These are phyloP conservation scores for Stylonectria norvegica DNA, from an alignment of 2,329 filamentous ascomycete species.

Conservation along the genomic window DNA sequence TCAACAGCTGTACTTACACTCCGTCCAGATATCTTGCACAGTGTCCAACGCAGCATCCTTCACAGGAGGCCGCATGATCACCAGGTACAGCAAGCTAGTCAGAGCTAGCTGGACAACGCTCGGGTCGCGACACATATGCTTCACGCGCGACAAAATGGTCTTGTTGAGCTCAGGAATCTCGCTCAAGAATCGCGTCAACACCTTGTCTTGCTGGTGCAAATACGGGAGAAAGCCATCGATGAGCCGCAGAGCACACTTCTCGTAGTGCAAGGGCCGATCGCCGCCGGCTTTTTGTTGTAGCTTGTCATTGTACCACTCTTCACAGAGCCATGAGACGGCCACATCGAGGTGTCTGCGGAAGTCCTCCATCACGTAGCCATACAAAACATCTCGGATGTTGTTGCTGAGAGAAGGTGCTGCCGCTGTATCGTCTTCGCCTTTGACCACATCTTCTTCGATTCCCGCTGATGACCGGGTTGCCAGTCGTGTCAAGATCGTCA, in stretches of 20 bases:
- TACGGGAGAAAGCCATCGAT: conserved; percentile 88
- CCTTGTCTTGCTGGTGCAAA: conserved; percentile 84
- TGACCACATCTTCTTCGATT: conserved; percentile 58
- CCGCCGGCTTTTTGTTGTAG: conserved; percentile 40
- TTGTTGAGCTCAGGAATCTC: conserved; percentile 80
- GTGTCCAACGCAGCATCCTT: conserved; percentile 61
- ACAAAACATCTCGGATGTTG: conserved; percentile 75
- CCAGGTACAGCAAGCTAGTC: conserved; percentile 62
- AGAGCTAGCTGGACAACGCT: conserved; percentile 61
- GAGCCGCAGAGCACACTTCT: conserved; percentile 74
- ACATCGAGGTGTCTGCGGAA: conserved; percentile 87
- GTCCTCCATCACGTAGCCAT: conserved; percentile 84
- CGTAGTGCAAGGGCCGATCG: conserved; percentile 64
- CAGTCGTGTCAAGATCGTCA: conserved; percentile 79
- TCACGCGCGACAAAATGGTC: conserved; percentile 70
- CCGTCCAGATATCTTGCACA: conserved; percentile 64
- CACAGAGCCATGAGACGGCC: conserved; percentile 89
- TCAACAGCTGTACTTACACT: conserved; percentile 49
- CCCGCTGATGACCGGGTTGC: conserved; percentile 75
- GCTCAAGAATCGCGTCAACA: conserved; percentile 84
- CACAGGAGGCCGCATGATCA: conserved; percentile 65
- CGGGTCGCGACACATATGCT: conserved; percentile 63
- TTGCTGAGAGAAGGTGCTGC: conserved; percentile 53
- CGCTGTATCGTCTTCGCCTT: conserved; percentile 50
- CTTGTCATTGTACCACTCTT: conserved; percentile 96